Percentiles rank a stretch among this genome's conserved stretches.
Conservation (phyloP, 2,329 filamentous ascomycete genomes). For the Scopulariopsis brevicaulis region DNA sequence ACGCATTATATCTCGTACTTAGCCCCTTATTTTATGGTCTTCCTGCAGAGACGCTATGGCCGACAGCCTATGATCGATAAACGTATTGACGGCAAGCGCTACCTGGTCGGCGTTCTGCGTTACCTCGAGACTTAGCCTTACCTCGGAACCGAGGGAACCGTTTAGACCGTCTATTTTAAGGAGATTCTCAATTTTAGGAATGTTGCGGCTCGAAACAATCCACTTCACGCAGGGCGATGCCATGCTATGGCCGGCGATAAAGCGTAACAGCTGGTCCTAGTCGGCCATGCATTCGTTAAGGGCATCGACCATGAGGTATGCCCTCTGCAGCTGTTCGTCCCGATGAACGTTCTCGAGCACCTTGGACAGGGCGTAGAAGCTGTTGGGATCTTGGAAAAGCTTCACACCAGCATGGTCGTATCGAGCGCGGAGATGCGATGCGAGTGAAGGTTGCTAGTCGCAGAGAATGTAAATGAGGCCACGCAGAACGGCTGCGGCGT, state of each 20-base stretch:
- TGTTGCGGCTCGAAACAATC: slow-evolving; percentile 31
- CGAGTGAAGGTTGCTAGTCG: slow-evolving; percentile 17
- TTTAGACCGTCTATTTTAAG: background rate
- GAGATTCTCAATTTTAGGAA: slow-evolving; percentile 19
- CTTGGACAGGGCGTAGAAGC: slow-evolving; percentile 20
- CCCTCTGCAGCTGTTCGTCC: slow-evolving; percentile 15
- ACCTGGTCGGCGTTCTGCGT: slow-evolving; percentile 20
- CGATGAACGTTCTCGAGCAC: slow-evolving; percentile 26
- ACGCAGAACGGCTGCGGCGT: slow-evolving; percentile 24
- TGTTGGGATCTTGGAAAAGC: slow-evolving; percentile 26
- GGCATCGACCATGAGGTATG: slow-evolving; percentile 29
- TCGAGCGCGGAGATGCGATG: slow-evolving; percentile 18
- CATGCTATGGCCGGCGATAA: slow-evolving; percentile 15
- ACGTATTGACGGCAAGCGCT: slow-evolving; percentile 19
- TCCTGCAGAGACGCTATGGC: slow-evolving; percentile 10
- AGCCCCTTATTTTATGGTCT: background rate
- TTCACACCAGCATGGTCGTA: slow-evolving; percentile 19
- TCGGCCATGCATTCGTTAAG: slow-evolving; percentile 29
- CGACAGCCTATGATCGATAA: slow-evolving; percentile 19
- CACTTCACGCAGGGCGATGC: slow-evolving; percentile 21
- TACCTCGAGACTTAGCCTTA: slow-evolving; percentile 10
- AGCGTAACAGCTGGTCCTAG: slow-evolving; percentile 18
- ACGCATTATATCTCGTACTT: slow-evolving; percentile 10
- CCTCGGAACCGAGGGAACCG: background rate
- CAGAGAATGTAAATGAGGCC: slow-evolving; percentile 29